Percentiles rank a stretch among this genome's conserved stretches.
These are phyloP conservation scores for Geotrichum restrictum DNA, from an alignment of 1,139 yeast genomes.

Conservation along the genomic window DNA sequence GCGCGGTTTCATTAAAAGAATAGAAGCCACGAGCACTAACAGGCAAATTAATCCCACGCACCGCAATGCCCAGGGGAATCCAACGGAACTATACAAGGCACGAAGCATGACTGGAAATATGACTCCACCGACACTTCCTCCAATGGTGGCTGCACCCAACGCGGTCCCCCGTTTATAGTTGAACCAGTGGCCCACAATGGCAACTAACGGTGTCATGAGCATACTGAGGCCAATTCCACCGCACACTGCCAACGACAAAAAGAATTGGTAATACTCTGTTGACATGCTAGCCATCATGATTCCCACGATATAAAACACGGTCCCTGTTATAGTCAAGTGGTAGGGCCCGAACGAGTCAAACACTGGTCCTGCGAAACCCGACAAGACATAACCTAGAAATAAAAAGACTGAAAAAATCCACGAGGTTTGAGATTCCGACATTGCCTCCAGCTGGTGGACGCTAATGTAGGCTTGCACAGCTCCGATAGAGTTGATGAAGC, in stretches of 20 bases:
- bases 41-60: constrained; percentile 52
- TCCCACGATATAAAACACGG: constrained; percentile 48
- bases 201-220: constrained; percentile 56
- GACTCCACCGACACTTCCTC: constrained; percentile 71
- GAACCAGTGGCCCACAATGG: constrained; percentile 62
- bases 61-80: constrained; percentile 58
- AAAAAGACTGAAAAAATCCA: constrained; percentile 66
- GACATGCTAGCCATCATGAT: constrained; percentile 55
- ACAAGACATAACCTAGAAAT: constrained; percentile 54
- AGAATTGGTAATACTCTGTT: constrained; percentile 53
- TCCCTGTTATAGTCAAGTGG: constrained; percentile 47
- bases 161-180: constrained; percentile 57
- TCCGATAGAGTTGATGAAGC: constrained; percentile 63
- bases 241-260: constrained; percentile 53
- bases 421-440: constrained; percentile 51
- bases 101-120: constrained; percentile 59
- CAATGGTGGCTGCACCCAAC: constrained; percentile 57
- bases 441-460: constrained; percentile 48
- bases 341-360: constrained; percentile 63
- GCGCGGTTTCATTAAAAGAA: constrained; percentile 37
- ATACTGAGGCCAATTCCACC: constrained; percentile 58
- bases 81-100: constrained; percentile 48
- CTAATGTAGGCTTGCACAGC: constrained; percentile 66
- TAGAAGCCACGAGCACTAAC: constrained; percentile 40
- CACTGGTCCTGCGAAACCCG: constrained; percentile 56